A percentile compares a stretch with the other conserved stretches of the same genome.
Evolutionary conservation across 352 stramenopile species (phyloP).

Genomic region (Pythium aphanidermatum): DNA sequence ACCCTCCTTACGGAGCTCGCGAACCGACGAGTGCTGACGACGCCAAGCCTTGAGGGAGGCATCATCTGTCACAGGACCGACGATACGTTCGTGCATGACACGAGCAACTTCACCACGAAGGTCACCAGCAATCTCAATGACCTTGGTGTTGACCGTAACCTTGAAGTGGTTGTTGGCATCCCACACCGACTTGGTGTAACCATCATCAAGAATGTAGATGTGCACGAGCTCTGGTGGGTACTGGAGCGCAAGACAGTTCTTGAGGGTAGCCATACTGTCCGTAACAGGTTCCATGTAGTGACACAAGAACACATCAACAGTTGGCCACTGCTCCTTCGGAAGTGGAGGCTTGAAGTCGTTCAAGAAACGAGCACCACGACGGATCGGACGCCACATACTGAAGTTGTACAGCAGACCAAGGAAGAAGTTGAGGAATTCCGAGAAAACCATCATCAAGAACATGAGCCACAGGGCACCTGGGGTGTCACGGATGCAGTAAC

Average conservation of each 20-base stretch:
- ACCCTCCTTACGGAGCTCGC: slow-evolving; percentile 76
- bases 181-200: slow-evolving; percentile 87
- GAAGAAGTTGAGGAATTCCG: slow-evolving; percentile 85
- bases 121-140: slow-evolving; percentile 83
- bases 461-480: slow-evolving; percentile 69
- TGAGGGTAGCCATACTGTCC: slow-evolving; percentile 79
- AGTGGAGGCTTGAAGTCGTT: slow-evolving; percentile 89
- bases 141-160: slow-evolving; percentile 86
- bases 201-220: slow-evolving; percentile 87
- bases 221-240: slow-evolving; percentile 84
- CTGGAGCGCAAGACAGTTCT: slow-evolving; percentile 83
- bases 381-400: slow-evolving; percentile 87
- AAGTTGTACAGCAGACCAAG: slow-evolving; percentile 87
- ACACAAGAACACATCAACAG: slow-evolving; percentile 85
- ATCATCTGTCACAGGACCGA: slow-evolving; percentile 73
- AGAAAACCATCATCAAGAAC: slow-evolving; percentile 84
- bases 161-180: slow-evolving; percentile 89
- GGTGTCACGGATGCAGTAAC: slow-evolving; percentile 74
- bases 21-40: slow-evolving; percentile 81
- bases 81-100: slow-evolving; percentile 84
- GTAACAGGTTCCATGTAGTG: slow-evolving; percentile 88
- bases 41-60: slow-evolving; percentile 76
- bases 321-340: slow-evolving; percentile 86
- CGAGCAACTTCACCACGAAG: slow-evolving; percentile 74
- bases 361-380: slow-evolving; percentile 81